A percentile compares a stretch with the other conserved stretches of the same genome.
These are phyloP conservation scores for Achlya hypogyna DNA, from an alignment of 352 stramenopile genomes.

Conservation along the genomic window DNA sequence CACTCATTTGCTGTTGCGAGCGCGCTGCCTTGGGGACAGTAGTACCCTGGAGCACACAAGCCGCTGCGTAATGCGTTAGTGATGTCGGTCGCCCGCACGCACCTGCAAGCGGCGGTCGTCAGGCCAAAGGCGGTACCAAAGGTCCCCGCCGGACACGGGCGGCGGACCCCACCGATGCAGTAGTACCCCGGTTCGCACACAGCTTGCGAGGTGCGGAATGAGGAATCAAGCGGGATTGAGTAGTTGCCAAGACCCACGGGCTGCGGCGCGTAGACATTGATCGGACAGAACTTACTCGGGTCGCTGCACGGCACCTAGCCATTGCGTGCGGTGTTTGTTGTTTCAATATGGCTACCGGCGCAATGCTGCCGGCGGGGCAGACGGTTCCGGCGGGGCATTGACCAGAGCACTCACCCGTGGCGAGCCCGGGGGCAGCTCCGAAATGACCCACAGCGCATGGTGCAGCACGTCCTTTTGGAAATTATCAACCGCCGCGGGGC, in stretches of 20 bases:
- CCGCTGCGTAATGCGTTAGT: slow-evolving; percentile 11
- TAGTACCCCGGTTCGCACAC: slow-evolving; percentile 29
- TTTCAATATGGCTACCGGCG: neutral
- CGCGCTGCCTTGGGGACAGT: slow-evolving; percentile 24
- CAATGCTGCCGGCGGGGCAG: slow-evolving; percentile 9
- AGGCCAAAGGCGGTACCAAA: slow-evolving; percentile 16
- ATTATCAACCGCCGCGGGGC: neutral
- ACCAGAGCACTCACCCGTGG: neutral
- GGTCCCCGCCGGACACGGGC: slow-evolving; percentile 10
- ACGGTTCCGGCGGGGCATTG: slow-evolving; percentile 12
- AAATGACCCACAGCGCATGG: neutral
- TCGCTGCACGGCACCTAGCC: slow-evolving; percentile 8
- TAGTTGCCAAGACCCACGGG: slow-evolving; percentile 21
- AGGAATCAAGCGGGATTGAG: slow-evolving; percentile 1
- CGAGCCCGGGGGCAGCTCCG: neutral
- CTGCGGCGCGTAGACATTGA: slow-evolving; percentile 1
- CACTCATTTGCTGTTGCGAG: neutral
- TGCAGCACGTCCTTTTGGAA: neutral
- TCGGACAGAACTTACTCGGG: slow-evolving; percentile 22
- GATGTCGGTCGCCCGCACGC: neutral
- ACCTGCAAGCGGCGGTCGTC: slow-evolving; percentile 11
- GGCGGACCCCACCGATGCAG: slow-evolving; percentile 21
- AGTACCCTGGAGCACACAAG: slow-evolving; percentile 28
- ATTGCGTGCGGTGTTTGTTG: neutral
- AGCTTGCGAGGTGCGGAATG: slow-evolving; percentile 9